Evolutionary conservation across 2,329 filamentous ascomycete genomes (phyloP).

Genomic region (Lizonia empirigonia): DNA sequence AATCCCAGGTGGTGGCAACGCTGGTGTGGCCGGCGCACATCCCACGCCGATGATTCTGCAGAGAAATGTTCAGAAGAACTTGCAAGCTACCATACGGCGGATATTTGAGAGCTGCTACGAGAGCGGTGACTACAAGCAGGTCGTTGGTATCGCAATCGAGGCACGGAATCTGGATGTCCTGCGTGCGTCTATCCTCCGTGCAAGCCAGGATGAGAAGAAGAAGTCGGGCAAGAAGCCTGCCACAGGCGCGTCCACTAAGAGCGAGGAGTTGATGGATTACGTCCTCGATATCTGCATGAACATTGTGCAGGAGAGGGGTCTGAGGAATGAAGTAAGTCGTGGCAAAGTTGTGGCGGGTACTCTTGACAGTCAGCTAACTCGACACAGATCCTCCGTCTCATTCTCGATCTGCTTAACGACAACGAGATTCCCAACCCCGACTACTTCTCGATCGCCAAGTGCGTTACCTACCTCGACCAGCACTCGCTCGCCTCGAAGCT

Average conservation of each 20-base stretch:
- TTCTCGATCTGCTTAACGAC: conserved; percentile 93
- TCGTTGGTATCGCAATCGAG: conserved; percentile 95
- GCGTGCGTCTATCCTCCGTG: conserved; percentile 82
- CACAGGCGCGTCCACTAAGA: conserved; percentile 62
- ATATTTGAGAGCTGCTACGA: conserved; percentile 89
- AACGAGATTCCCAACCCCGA: conserved; percentile 91
- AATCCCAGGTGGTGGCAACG: conserved; percentile 62
- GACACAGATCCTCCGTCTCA: conserved; percentile 78
- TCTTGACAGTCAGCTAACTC: conserved; percentile 18
- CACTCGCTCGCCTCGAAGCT: conserved; percentile 89
- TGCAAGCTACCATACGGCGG: conserved; percentile 83
- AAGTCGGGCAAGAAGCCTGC: conserved; percentile 63
- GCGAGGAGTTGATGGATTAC: conserved; percentile 96
- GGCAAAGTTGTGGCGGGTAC: too few relatives aligned
- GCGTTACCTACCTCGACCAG: conserved; percentile 93
- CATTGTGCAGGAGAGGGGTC: conserved; percentile 88
- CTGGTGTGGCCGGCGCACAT: conserved; percentile 58
- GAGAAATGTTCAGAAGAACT: conserved; percentile 74
- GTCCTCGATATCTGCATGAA: conserved; percentile 96
- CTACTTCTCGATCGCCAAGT: conserved; percentile 97
- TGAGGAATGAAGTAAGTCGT: conserved; percentile 69
- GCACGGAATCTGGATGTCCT: conserved; percentile 90
- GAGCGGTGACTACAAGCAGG: conserved; percentile 88
- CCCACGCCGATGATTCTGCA: conserved; percentile 70
- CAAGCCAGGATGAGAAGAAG: conserved; percentile 85